Base-by-base conservation (phyloP, 2,329 filamentous ascomycete species). In the Metarhizium humberi region DNA sequence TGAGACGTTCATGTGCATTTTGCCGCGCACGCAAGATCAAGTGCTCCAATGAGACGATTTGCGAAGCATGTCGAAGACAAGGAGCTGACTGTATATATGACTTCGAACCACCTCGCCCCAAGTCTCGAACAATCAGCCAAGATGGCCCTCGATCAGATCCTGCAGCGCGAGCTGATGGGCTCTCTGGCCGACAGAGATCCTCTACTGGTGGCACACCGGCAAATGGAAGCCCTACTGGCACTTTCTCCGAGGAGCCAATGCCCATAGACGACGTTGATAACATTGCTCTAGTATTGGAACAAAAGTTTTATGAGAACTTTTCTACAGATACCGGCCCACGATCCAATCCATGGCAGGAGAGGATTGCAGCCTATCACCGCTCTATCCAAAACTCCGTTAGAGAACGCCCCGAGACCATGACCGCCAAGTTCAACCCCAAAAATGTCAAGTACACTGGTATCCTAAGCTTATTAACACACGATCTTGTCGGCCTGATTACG, bases 1-100 rank as follows among this genome's bases (percentile, higher is more conserved):
- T 52, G 36, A 40, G 51, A 47, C 43, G 67, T 30, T 71, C 68
- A 1, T 71, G 69, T 59, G 64, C 66, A 53, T 71, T 71, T 53
- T 71, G 69, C 59, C 65, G 69, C n/a, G 67, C 69, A 30, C 63
- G 69, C 16, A 71, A 71, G 60, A 71, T 71, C 61, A 71, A 70
- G 53, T 71, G 69, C 57, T 70, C 67, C 53, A 71, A 71, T 58
- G 69, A 69, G 49, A 66, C 65, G 32, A 71, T 71, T 42, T 71
- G 69, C 61, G 66, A 71, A 55, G 69, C 69, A 30, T 71, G 69
- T 49, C 66, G 68, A 45, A 64, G 66, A 43, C 69, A 71, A 54
- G 68, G 66, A 10, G 67, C 65, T 50, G 68, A 71, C 58, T 71
- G 69, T 58, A 71, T 71, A 59, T 71, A 71, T 61, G 69, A 71